Evolutionary conservation across 371 early-diverging fungal species (phyloP), one percentile per base, ranked within the genome.

Genomic region (Mortierella polycephala): DNA sequence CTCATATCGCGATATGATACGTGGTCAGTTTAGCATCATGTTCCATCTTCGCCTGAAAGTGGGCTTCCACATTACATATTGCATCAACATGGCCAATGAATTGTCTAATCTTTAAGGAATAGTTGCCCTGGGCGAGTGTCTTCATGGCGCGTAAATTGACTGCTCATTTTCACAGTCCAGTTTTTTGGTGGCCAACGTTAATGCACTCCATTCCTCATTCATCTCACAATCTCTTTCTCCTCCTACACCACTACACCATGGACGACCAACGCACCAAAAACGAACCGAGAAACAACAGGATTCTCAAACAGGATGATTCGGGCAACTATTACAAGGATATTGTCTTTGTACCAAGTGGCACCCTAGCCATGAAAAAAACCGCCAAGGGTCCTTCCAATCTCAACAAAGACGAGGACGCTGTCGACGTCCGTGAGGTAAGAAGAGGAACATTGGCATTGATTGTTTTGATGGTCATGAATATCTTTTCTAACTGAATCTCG

Each of bases 291-390:
- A 51, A 21, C 37, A 52, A 65, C 40, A 64, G 66, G 46, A 51
- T 50, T 58, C 44, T 50, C 46, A 61, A 64, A 11, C 58, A 67
- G 56, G 67, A 67, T 40, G 57, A 67, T 11, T 53, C 67, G 12
- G 76, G 76, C 40, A 64, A 59, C 16, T 71, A 55, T 57, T 76
- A 67, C 57, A 66, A 61, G 23, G 68, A 76, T 41, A 71, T 76
- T 37, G 64, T 61, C 16, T 76, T 76, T 54, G 76, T 76, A 37
- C 71, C 71, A 8, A 67, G 68, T 20, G 71, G 71, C 18, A 46
- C 67, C 1, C 57, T 71, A 0, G 57, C 64, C 40, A 70, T 67
- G 57, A 60, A 67, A 44, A 62, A 70, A 7, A 7, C 61, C 5
- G 18, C 60, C 7, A 1, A 60, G 7, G 51, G 44, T 3, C 13